Conservation (phyloP, 2,329 filamentous ascomycete species). For the Amauroascus niger region DNA sequence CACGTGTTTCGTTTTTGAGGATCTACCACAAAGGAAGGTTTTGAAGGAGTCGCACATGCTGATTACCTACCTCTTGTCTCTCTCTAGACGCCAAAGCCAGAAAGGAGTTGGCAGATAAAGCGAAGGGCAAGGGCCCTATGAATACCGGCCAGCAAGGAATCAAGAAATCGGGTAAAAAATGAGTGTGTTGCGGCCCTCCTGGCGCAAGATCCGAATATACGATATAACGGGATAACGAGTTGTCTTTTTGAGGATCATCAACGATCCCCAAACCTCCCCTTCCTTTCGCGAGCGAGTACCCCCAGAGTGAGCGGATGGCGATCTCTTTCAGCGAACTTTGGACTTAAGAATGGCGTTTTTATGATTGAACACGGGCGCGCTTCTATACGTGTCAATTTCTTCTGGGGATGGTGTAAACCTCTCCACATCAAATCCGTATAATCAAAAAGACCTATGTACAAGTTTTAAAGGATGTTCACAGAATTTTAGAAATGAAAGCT, state of each 20-base stretch:
- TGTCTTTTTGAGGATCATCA: not conserved
- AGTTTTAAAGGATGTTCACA: not conserved
- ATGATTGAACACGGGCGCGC: not conserved
- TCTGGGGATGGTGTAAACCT: not conserved
- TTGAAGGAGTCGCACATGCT: not conserved
- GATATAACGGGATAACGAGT: slow-evolving; percentile 4
- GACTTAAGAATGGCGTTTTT: not conserved
- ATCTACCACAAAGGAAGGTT: not conserved
- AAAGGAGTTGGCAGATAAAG: slow-evolving; percentile 73
- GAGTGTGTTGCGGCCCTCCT: slow-evolving; percentile 24
- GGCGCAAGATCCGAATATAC: not conserved
- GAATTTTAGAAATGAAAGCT: not conserved
- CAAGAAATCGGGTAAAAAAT: slow-evolving; percentile 99
- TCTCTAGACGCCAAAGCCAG: slow-evolving; percentile 67
- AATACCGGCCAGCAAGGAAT: slow-evolving; percentile 79
- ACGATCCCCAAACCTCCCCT: not conserved
- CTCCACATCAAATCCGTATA: not conserved
- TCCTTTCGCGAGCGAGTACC: slow-evolving; percentile 2
- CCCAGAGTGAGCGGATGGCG: not conserved
- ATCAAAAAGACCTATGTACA: slow-evolving; percentile 3
- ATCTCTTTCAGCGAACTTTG: not conserved
- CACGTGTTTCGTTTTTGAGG: not conserved
- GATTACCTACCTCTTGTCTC: slow-evolving; percentile 12
- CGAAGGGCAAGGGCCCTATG: slow-evolving; percentile 78
- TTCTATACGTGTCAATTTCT: not conserved